A percentile compares a stretch with the other conserved stretches of the same genome.
phyloP scores from a whole-genome alignment of 2,329 filamentous ascomycete genomes.

The Aspergillus fischeri region DNA sequence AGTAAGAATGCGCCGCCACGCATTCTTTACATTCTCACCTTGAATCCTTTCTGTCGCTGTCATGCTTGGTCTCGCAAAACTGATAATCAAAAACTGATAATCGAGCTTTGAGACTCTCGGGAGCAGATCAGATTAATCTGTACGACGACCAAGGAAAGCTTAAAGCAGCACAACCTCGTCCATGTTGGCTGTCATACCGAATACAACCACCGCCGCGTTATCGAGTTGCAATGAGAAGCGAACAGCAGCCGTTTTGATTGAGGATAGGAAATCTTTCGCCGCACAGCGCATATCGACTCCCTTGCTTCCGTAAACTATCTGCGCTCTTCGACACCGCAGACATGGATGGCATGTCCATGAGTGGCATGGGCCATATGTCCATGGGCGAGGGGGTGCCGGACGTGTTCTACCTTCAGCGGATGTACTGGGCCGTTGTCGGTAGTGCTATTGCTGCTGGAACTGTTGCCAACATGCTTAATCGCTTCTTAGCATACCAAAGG shows the following conservation, averaged over 20 bases:
- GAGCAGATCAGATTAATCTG: background rate
- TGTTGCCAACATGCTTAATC: slow-evolving; percentile 42
- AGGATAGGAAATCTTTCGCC: background rate
- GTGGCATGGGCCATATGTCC: slow-evolving; percentile 37
- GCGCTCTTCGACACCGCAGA: slow-evolving; percentile 13
- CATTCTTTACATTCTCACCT: background rate
- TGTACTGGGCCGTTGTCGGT: slow-evolving; percentile 51
- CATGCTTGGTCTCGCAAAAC: background rate
- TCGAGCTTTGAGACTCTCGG: background rate
- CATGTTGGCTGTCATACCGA: background rate
- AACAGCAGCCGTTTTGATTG: background rate
- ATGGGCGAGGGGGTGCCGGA: slow-evolving; percentile 42
- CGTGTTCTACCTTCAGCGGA: slow-evolving; percentile 46
- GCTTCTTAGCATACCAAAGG: slow-evolving; percentile 49
- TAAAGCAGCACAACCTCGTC: background rate
- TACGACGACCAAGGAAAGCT: background rate
- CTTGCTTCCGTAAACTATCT: background rate
- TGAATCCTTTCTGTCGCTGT: background rate
- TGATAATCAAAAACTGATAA: background rate
- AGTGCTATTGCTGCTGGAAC: slow-evolving; percentile 33
- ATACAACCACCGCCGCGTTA: background rate
- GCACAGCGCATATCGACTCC: background rate
- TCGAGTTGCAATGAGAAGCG: background rate
- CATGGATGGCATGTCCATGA: slow-evolving; percentile 24
- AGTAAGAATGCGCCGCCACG: background rate